Base-by-base conservation (phyloP, 305 asterid genomes). In the Rubia peregrina region DNA sequence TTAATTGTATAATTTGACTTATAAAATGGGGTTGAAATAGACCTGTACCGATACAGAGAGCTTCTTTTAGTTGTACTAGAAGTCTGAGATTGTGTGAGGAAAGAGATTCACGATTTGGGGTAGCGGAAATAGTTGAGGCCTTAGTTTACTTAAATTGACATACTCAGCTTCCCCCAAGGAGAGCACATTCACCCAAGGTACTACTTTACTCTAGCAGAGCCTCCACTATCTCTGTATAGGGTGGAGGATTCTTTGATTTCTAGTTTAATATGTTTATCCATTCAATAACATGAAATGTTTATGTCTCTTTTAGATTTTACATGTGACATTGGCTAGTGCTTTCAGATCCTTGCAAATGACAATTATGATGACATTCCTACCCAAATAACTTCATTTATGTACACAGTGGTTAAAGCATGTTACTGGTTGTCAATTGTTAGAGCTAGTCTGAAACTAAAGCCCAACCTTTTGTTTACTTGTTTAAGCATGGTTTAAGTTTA, bases 381-480 rank as follows among this genome's bases (percentile, higher is more conserved):
- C 12, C 46, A 62, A 7, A 38, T 4, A 33, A 65, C 36, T 68
- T 33, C 42, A 11, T 73, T 24, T 10, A 43, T 62, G 43, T 57
- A 33, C 40, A 26, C 53, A 67, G 33, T 43, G 42, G 24, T 30
- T 60, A 26, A 26, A 68, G 26, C 75, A 65, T 53, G 61, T 60
- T 70, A 44, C 74, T 61, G 21, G 57, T 44, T 48, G 65, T 68
- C 30, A 19, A 74, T 19, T 40, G 43, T 51, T 74, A 82, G 83
- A 87, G 97, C 83, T 71, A 73, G 82, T 71, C 79, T 49, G 76
- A 77, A 85, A 82, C 62, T 77, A 62, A 91, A 82, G 87, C 79
- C 80, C 67, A 87, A 75, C 62, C 76, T 78, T 73, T 76, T 78
- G 67, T 86, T 84, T 75, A 26, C 30, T 26, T 26, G 2, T 26